Conservation (phyloP, 495 filamentous ascomycete species). For the Penicillium waksmanii region DNA sequence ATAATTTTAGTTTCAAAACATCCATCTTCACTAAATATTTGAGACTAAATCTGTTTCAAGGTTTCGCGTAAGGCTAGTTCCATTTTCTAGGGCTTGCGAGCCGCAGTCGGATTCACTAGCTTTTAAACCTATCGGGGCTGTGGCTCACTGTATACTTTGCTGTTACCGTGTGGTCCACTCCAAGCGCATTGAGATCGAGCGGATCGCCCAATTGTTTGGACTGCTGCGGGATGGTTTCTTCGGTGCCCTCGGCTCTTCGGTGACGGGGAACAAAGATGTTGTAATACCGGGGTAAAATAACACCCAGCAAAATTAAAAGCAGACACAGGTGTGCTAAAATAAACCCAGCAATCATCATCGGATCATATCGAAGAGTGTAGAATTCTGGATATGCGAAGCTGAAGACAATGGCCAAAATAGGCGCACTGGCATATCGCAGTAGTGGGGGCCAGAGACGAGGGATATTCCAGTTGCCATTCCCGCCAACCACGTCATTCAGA, state of each 20-base stretch:
- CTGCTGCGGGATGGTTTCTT: not conserved
- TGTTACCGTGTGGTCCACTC: not conserved
- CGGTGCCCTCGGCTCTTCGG: constrained; percentile 31
- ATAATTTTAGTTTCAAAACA: too few relatives aligned
- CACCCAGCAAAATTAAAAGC: constrained; percentile 31
- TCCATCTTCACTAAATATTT: too few relatives aligned
- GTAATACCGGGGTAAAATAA: constrained; percentile 41
- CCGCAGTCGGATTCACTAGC: too few relatives aligned
- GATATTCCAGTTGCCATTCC: constrained; percentile 43
- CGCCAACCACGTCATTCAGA: constrained; percentile 25
- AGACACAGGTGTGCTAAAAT: constrained; percentile 36
- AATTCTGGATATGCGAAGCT: constrained; percentile 47
- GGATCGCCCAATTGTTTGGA: not conserved
- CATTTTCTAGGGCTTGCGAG: too few relatives aligned
- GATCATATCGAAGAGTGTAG: constrained; percentile 39
- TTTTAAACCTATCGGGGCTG: too few relatives aligned
- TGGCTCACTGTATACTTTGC: too few relatives aligned
- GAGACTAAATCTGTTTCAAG: too few relatives aligned
- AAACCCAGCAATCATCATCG: constrained; percentile 43
- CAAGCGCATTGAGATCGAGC: not conserved
- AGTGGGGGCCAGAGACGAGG: constrained; percentile 36
- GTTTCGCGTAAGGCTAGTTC: too few relatives aligned
- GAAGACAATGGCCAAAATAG: constrained; percentile 43
- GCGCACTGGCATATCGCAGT: constrained; percentile 43
- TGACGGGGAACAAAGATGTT: constrained; percentile 38